Evolutionary conservation across 768 basidiomycete genomes (phyloP), one percentile per base, ranked within the genome.

Genomic region (Tulasnella sp.): DNA sequence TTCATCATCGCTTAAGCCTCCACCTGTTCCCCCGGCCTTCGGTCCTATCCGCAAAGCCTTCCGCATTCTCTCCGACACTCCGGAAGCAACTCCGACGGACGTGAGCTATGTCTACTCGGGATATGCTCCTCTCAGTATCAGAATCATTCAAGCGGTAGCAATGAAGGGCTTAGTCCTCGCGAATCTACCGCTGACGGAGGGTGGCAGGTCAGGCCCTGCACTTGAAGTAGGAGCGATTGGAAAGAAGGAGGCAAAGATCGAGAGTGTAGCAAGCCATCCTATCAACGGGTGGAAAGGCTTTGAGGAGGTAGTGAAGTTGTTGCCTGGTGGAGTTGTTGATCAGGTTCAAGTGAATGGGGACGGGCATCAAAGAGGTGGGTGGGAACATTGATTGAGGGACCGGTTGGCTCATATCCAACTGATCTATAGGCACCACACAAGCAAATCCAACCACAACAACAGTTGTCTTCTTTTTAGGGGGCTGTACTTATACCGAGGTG

Each of bases 231-330:
- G 40, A 7, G 55, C 75, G 67, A 69, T 79, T 5, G 26, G 4
- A n/a, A 51, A 5, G 26, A 48, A 23, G 46, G 74, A 75, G 37
- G n/a, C 46, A 18, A 77, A 51, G 39, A 42, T 83, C 35, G 86
- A 85, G 74, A 91, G 90, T 83, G 87, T 93, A 55, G 92, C 91
- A 82, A 95, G 96, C 0, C 96, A 98, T 84, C 92, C 95, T 2
- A 93, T 99, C 78, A 89, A 92, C 11, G 97, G 97, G 2, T 99
- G 97, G 96, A 97, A 93, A 84, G 97, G 96, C 32, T 95, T 99
- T 82, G 98, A 99, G 84, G 97, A 99, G 82, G 89, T 94, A 18
- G 83, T 98, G 29, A 88, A 88, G 46, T 87, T 88, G 75, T 91
- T 99, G 76, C 93, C 95, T 0, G 98, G 98, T 2, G 90, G 90